Evolutionary conservation across 163 green algal genomes (phyloP).

Genomic region (Prototheca wickerhamii): DNA sequence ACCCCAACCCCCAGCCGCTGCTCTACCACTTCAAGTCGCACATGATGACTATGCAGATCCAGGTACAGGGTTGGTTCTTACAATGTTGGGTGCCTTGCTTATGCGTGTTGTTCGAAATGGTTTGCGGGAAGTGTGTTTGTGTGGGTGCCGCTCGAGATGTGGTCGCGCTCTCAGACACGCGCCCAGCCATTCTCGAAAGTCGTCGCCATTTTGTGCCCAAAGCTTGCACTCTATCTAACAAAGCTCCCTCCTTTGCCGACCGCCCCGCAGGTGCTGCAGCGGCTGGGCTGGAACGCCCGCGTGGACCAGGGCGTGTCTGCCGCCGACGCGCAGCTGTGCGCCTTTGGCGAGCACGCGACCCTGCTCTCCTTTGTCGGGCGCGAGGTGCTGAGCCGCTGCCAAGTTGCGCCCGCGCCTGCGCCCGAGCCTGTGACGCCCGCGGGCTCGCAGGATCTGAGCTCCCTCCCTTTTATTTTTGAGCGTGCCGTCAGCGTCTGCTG

Average conservation of each 20-base stretch:
- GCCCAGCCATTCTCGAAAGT: too few species aligned
- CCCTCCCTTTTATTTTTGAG: too few species aligned
- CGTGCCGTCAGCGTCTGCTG: too few species aligned
- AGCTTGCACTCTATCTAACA: too few species aligned
- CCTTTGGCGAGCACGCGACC: background rate
- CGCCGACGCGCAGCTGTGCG: background rate
- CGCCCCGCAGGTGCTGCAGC: background rate
- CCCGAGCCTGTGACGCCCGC: background rate
- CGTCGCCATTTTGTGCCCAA: too few species aligned
- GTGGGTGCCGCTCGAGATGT: too few species aligned
- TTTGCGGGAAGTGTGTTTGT: background rate
- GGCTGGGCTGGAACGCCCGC: background rate
- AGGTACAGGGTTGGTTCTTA: constrained; percentile 2
- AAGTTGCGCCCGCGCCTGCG: background rate
- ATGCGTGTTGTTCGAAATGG: background rate
- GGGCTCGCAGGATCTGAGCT: too few species aligned
- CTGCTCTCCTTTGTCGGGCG: background rate
- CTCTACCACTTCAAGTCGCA: background rate
- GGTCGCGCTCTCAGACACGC: too few species aligned
- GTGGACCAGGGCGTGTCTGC: background rate
- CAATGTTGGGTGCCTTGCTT: background rate
- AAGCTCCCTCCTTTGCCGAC: background rate
- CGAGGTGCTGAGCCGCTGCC: background rate
- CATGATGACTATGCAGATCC: constrained; percentile 4
- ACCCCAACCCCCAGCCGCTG: background rate